Percentiles rank a stretch among this genome's conserved stretches.
Conservation (phyloP, 305 asterid genomes). For the Caryopteris hybrid region DNA sequence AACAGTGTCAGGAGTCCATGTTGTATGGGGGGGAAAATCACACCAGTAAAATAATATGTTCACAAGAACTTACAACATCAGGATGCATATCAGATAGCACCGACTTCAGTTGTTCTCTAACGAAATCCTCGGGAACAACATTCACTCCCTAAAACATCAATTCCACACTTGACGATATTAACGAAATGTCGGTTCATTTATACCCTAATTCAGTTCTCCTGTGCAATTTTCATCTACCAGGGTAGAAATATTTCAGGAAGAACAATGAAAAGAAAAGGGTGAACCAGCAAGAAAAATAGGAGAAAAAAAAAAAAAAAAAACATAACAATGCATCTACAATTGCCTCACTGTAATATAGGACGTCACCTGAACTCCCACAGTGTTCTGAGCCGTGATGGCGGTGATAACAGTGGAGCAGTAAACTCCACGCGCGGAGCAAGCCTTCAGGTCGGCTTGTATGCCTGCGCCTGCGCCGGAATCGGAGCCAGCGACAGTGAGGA, state of each 20-base stretch:
- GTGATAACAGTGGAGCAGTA: slow-evolving; percentile 92
- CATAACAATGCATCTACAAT: background rate
- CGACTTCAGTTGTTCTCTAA: slow-evolving; percentile 70
- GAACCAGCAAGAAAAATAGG: too few species aligned
- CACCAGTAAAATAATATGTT: background rate
- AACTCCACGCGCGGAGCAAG: slow-evolving; percentile 85
- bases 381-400: slow-evolving; percentile 93
- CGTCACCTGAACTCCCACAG: slow-evolving; percentile 82
- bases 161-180: background rate
- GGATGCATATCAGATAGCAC: slow-evolving; percentile 86
- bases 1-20: background rate
- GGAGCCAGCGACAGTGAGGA: slow-evolving; percentile 89
- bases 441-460: slow-evolving; percentile 89
- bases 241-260: too few species aligned
- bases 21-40: background rate
- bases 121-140: slow-evolving; percentile 55
- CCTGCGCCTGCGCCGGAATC: slow-evolving; percentile 98
- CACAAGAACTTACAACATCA: slow-evolving; percentile 66
- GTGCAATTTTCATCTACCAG: too few species aligned
- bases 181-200: background rate
- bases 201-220: background rate
- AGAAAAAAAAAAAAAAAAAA: background rate
- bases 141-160: slow-evolving; percentile 59
- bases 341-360: too few species aligned
- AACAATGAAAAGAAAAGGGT: too few species aligned